Evolutionary conservation across 345 rosid species (phyloP), one percentile per base, ranked within the genome.

Genomic region (Raphanus raphanistrum): DNA sequence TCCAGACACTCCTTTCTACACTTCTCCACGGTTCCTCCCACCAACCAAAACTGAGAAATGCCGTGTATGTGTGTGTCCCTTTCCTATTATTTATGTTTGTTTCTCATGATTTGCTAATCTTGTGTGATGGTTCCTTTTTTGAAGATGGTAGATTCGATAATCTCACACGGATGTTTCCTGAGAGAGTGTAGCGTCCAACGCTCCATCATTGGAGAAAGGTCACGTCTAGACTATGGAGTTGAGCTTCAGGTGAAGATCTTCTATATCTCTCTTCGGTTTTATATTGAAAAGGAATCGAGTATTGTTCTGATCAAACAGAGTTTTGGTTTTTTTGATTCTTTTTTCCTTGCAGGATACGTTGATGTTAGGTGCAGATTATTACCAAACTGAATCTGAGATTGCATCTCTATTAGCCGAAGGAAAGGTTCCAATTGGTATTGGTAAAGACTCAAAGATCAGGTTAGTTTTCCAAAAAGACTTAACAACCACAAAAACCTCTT

Each of bases 361-460:
- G 88, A 90, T 93, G 97, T 87, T 91, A 89, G 97, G 97, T 61
- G 94, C 97, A 55, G 96, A 93, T 76, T 75, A 77, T 63, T 93
- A 91, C 82, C 85, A 93, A 87, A 90, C 92, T 0, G 94, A 91
- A 80, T 77, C 84, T 13, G 97, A 90, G 73, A 86, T 84, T 79
- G 88, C 89, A 25, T 81, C 90, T 59, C 70, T 72, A 52, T 82
- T 87, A 62, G 91, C 92, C 4, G 83, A 81, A 33, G 89, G 88
- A 16, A 88, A 86, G 59, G 88, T 91, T 82, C 98, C 97, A 3
- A 63, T 90, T 1, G 96, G 98, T 9, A 81, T 93, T 16, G 98
- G 96, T 10, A 76, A 73, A 82, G 84, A 85, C 62, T 82, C 97
- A 52, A 88, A 88, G 82, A 91, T 93, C 52, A 84, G 11, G 95